Percentiles rank a stretch among this genome's conserved stretches.
Conservation (phyloP, 768 basidiomycete species). For the Candolleomyces eurysporus region DNA sequence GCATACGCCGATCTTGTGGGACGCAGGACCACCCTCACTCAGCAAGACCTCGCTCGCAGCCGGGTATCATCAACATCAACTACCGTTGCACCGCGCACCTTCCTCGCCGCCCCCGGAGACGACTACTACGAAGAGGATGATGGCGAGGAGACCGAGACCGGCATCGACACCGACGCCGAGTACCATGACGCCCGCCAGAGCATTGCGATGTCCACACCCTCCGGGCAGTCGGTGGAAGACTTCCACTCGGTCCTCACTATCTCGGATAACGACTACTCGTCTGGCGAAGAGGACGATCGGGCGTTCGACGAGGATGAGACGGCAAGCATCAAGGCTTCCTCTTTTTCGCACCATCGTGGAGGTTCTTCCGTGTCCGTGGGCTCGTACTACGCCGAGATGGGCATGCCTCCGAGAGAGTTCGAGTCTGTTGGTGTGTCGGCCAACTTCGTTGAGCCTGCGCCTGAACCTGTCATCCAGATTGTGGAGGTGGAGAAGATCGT, state of each 20-base stretch:
- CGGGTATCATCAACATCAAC: constrained; percentile 20
- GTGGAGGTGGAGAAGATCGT: constrained; percentile 28
- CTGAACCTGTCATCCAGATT: constrained; percentile 30
- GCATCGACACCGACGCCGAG: constrained; percentile 71
- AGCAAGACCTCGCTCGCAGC: constrained; percentile 34
- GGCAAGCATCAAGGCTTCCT: constrained; percentile 76
- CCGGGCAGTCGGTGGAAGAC: constrained; percentile 59
- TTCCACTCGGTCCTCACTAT: constrained; percentile 76
- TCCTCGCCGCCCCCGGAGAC: constrained; percentile 25
- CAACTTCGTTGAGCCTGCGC: constrained; percentile 30
- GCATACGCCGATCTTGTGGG: constrained; percentile 8
- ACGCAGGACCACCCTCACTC: constrained; percentile 48
- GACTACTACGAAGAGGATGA: constrained; percentile 25
- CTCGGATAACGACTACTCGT: constrained; percentile 67
- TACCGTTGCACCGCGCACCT: constrained; percentile 38
- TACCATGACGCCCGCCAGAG: constrained; percentile 80
- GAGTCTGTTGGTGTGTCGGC: constrained; percentile 47
- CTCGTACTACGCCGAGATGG: constrained; percentile 30
- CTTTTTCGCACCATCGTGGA: constrained; percentile 26
- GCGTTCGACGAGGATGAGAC: constrained; percentile 44
- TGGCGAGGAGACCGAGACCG: constrained; percentile 52
- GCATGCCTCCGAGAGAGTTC: constrained; percentile 32
- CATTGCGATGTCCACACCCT: constrained; percentile 61
- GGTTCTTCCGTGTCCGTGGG: constrained; percentile 25
- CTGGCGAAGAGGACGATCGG: constrained; percentile 42